A percentile compares a stretch with the other conserved stretches of the same genome.
phyloP scores from a whole-genome alignment of 352 stramenopile genomes.

The Blastocystis sp. region DNA sequence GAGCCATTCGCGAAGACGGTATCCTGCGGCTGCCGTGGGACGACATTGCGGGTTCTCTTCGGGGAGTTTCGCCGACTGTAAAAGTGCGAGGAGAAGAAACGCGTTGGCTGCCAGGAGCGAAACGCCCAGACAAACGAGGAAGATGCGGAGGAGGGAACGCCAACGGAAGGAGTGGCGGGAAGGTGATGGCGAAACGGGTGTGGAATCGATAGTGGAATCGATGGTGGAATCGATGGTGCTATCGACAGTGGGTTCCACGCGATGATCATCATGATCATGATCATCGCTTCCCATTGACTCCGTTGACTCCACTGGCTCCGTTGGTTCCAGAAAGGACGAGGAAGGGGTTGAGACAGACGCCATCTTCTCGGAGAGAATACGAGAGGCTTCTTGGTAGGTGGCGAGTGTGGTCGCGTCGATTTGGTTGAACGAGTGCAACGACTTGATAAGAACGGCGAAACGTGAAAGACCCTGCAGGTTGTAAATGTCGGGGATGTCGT shows the following conservation, averaged over 20 bases:
- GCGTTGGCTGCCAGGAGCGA: background rate
- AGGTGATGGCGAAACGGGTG: too few species aligned
- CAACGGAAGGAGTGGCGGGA: too few species aligned
- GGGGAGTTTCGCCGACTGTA: background rate
- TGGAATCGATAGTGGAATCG: too few species aligned
- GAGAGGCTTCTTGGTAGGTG: background rate
- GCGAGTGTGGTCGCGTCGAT: background rate
- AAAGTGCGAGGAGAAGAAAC: background rate
- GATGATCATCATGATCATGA: too few species aligned
- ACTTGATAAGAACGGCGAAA: background rate
- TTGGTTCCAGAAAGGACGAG: background rate
- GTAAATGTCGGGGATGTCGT: background rate
- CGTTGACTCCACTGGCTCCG: too few species aligned
- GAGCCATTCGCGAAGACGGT: conserved; percentile 23
- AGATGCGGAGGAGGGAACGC: background rate
- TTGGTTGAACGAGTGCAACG: background rate
- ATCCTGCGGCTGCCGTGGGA: background rate
- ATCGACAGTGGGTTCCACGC: too few species aligned
- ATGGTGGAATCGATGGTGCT: too few species aligned
- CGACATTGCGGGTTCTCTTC: background rate
- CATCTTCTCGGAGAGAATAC: background rate
- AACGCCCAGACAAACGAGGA: background rate
- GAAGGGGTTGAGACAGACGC: background rate
- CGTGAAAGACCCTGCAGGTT: background rate
- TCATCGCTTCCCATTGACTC: too few species aligned